phyloP scores from a whole-genome alignment of 2,329 filamentous ascomycete genomes.

The Simplicillium aogashimaense region DNA sequence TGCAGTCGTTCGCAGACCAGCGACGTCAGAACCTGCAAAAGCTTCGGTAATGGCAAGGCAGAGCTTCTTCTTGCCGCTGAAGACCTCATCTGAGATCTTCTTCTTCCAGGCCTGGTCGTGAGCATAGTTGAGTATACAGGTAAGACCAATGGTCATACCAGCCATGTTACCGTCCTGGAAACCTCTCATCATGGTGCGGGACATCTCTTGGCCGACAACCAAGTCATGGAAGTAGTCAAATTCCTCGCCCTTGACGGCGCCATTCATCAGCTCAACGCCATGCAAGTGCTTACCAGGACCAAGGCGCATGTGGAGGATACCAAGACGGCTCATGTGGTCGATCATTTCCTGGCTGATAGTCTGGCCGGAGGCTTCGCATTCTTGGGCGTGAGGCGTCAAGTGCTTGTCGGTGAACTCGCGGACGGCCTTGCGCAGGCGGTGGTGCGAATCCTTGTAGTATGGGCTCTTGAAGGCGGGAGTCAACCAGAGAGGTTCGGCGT shows the following conservation, averaged over 20 bases:
- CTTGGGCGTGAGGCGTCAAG: slow-evolving; percentile 63
- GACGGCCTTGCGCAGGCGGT: slow-evolving; percentile 56
- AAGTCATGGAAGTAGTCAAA: slow-evolving; percentile 86
- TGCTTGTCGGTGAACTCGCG: slow-evolving; percentile 64
- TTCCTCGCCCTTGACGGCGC: slow-evolving; percentile 64
- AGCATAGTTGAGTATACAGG: slow-evolving; percentile 72
- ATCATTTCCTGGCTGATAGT: slow-evolving; percentile 65
- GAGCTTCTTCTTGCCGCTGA: slow-evolving; percentile 78
- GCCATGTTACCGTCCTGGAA: slow-evolving; percentile 85
- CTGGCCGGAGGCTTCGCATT: slow-evolving; percentile 64
- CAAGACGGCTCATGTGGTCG: slow-evolving; percentile 64
- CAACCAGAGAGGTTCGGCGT: slow-evolving; percentile 79
- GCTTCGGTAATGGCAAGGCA: slow-evolving; percentile 83
- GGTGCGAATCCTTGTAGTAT: slow-evolving; percentile 71
- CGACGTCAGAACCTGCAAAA: slow-evolving; percentile 73
- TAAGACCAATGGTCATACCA: slow-evolving; percentile 75
- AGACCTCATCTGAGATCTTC: slow-evolving; percentile 59
- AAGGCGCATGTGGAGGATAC: slow-evolving; percentile 71
- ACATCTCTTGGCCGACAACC: slow-evolving; percentile 64
- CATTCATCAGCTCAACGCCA: slow-evolving; percentile 56
- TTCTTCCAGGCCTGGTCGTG: slow-evolving; percentile 56
- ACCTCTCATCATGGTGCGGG: slow-evolving; percentile 61
- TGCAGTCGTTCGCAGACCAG: slow-evolving; percentile 68
- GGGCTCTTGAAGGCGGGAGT: slow-evolving; percentile 66
- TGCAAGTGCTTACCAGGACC: slow-evolving; percentile 77